These are phyloP conservation scores for Bocquillonia castaneifolia DNA, from an alignment of 441 rosid species.

Conservation along the genomic window DNA sequence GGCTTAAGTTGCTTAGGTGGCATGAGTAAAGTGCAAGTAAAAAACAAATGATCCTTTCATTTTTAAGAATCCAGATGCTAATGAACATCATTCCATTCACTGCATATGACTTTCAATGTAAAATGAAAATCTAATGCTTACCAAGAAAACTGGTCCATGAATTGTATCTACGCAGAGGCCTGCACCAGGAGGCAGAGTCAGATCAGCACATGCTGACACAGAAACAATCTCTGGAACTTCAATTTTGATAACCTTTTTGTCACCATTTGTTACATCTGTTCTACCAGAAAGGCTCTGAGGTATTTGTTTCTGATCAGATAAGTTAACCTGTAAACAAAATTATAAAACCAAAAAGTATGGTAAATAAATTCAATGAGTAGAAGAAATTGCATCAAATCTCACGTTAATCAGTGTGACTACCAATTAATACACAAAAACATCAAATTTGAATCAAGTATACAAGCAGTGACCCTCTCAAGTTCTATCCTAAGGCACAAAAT, in stretches of 20 bases:
- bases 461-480: not conserved
- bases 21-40: not conserved
- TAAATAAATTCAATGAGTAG: not conserved
- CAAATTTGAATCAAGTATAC: not conserved
- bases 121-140: constrained; percentile 28
- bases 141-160: constrained; percentile 75
- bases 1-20: not conserved
- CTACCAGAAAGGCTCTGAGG: constrained; percentile 56
- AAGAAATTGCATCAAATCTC: not conserved
- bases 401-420: not conserved
- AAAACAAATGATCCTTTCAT: not conserved
- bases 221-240: constrained; percentile 73
- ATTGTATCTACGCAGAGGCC: constrained; percentile 84
- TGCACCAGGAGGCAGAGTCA: constrained; percentile 93
- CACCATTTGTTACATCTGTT: constrained; percentile 39
- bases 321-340: constrained; percentile 38
- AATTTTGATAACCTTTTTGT: constrained; percentile 59
- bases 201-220: constrained; percentile 82
- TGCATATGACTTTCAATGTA: constrained; percentile 4
- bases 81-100: not conserved
- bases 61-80: not conserved
- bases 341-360: not conserved
- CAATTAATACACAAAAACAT: not conserved
- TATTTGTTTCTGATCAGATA: constrained; percentile 52
- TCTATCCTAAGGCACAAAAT: not conserved